Conservation (phyloP, 768 basidiomycete genomes). For the Lactifluus hygrophoroides region DNA sequence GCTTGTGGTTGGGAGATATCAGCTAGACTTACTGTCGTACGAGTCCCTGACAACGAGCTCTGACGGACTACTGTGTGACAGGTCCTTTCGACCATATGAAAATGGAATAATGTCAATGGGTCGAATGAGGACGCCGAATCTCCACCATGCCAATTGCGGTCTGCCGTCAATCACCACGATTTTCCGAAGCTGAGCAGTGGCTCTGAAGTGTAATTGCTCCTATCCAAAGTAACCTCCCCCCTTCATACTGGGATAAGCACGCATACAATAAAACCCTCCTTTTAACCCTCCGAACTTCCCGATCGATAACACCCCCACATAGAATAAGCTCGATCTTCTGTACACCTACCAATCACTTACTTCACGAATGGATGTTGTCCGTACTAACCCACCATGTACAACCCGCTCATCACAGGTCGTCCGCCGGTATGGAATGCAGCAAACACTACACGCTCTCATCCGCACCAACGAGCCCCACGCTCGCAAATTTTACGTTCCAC, state of each 20-base stretch:
- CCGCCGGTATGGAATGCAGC: background rate
- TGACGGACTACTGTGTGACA: slow-evolving; percentile 2
- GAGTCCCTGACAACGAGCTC: background rate
- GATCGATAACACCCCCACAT: background rate
- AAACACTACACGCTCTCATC: slow-evolving; percentile 1
- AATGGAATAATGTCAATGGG: slow-evolving; percentile 9
- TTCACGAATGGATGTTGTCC: too few relatives aligned
- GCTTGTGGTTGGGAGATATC: slow-evolving; percentile 7
- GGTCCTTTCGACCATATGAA: background rate
- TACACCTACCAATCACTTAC: background rate
- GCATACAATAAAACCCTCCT: background rate
- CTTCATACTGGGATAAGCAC: background rate
- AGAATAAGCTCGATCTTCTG: background rate
- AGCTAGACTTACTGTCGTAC: slow-evolving; percentile 5
- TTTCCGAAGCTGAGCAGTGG: background rate
- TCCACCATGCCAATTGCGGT: background rate
- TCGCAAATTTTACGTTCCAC: background rate
- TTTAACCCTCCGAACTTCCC: slow-evolving; percentile 6
- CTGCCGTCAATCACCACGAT: background rate
- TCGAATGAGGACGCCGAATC: background rate
- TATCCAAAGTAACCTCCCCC: background rate
- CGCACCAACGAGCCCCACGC: background rate
- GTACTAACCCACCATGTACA: background rate
- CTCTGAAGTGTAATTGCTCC: background rate
- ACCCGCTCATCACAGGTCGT: background rate